These are phyloP conservation scores for Pseudocercospora fijiensis DNA, from an alignment of 2,329 filamentous ascomycete genomes.

Conservation along the genomic window DNA sequence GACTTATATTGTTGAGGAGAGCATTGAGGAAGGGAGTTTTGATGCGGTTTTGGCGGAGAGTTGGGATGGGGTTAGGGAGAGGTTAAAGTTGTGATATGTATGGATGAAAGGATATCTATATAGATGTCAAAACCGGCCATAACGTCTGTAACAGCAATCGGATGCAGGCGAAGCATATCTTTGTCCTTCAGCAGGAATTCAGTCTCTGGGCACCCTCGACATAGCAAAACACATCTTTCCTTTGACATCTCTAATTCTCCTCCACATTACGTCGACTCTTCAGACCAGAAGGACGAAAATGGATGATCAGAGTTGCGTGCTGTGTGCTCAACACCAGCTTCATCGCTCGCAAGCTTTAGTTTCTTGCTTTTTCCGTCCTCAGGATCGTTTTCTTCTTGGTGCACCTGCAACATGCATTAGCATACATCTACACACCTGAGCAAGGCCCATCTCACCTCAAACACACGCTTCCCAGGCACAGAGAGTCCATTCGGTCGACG, in stretches of 20 bases:
- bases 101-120: too few relatives aligned
- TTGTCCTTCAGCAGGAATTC: neutral
- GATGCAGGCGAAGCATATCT: neutral
- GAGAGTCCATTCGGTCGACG: neutral
- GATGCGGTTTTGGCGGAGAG: conserved; percentile 12
- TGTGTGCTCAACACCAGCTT: neutral
- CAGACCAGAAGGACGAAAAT: conserved; percentile 18
- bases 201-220: neutral
- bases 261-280: neutral
- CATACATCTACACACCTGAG: neutral
- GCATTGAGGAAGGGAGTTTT: conserved; percentile 9
- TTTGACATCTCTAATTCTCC: neutral
- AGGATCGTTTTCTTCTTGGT: neutral
- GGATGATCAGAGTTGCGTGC: neutral
- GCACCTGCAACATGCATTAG: neutral
- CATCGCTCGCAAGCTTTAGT: neutral
- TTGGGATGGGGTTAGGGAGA: conserved; percentile 6
- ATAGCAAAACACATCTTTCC: neutral
- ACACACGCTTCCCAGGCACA: conserved; percentile 5
- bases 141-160: neutral
- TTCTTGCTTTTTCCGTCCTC: neutral
- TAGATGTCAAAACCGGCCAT: too few relatives aligned
- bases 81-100: conserved; percentile 9
- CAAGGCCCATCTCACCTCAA: neutral
- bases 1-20: conserved; percentile 21